Conservation (phyloP, 495 filamentous ascomycete genomes). For the Aspergillus nanangensis region DNA sequence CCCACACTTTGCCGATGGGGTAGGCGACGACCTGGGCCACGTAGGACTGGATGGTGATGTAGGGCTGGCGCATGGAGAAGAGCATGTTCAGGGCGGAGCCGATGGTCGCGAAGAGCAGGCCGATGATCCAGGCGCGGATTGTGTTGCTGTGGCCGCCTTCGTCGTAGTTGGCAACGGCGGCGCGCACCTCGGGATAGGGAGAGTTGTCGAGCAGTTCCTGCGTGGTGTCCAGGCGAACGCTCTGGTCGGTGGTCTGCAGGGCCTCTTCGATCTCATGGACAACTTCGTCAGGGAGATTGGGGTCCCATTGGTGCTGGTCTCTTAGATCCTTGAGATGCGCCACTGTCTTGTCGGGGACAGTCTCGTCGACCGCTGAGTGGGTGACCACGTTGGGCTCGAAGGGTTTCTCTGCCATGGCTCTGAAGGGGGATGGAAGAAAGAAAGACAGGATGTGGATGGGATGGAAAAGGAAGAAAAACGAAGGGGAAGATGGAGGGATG, state of each 20-base stretch:
- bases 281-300: constrained; percentile 61
- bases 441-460: not conserved
- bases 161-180: constrained; percentile 48
- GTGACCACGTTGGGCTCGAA: not conserved
- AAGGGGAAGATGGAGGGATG: not conserved
- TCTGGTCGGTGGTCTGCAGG: constrained; percentile 48
- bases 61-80: constrained; percentile 63
- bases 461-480: not conserved
- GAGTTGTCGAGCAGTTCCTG: constrained; percentile 61
- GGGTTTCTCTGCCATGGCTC: not conserved
- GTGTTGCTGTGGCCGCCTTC: constrained; percentile 64
- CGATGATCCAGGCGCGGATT: constrained; percentile 67
- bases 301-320: constrained; percentile 62
- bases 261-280: constrained; percentile 56
- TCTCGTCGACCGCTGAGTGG: not conserved
- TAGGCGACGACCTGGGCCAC: constrained; percentile 69
- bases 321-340: constrained; percentile 43
- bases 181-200: constrained; percentile 60
- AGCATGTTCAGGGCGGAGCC: constrained; percentile 66
- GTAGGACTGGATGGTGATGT: constrained; percentile 62
- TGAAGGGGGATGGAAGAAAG: not conserved
- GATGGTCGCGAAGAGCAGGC: constrained; percentile 60
- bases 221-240: constrained; percentile 50
- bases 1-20: constrained; percentile 59
- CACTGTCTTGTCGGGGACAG: constrained; percentile 33